Percentiles rank a stretch among this genome's conserved stretches.
Evolutionary conservation across 2,329 filamentous ascomycete genomes (phyloP).

Genomic region (Aspergillus carbonarius): DNA sequence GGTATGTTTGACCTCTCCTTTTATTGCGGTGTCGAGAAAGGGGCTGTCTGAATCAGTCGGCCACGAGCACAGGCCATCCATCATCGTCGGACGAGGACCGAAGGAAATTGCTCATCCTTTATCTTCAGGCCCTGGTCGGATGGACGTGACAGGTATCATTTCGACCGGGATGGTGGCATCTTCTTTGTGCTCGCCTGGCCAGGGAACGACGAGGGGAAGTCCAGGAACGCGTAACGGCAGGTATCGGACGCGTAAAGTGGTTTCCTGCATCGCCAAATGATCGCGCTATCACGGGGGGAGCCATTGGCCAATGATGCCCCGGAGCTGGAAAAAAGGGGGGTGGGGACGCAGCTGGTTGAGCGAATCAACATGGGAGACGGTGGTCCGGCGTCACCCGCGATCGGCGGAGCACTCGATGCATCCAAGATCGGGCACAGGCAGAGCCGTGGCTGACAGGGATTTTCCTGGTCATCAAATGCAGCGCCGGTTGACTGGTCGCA

Average conservation of each 20-base stretch:
- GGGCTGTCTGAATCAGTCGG: not conserved
- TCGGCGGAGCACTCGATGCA: not conserved
- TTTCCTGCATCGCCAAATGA: constrained; percentile 36
- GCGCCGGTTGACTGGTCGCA: not conserved
- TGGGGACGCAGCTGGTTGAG: not conserved
- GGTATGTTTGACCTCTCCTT: constrained; percentile 8
- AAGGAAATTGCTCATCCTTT: not conserved
- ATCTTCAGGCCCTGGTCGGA: not conserved
- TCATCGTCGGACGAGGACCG: not conserved
- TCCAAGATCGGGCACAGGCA: not conserved
- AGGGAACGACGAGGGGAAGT: constrained; percentile 17
- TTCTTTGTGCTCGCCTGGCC: not conserved
- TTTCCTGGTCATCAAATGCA: not conserved
- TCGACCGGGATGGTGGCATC: not conserved
- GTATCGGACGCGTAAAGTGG: constrained; percentile 35
- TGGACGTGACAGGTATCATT: not conserved
- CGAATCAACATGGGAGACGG: not conserved
- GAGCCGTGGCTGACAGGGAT: not conserved
- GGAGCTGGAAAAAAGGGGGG: not conserved
- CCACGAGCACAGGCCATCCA: not conserved
- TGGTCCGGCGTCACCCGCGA: not conserved
- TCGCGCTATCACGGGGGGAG: constrained; percentile 37
- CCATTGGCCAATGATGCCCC: constrained; percentile 21
- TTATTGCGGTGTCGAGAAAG: not conserved
- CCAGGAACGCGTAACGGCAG: constrained; percentile 27